Percentiles rank a stretch among this genome's conserved stretches.
Evolutionary conservation across 768 basidiomycete species (phyloP).

Genomic region (Macrolepiota albuminosa): DNA sequence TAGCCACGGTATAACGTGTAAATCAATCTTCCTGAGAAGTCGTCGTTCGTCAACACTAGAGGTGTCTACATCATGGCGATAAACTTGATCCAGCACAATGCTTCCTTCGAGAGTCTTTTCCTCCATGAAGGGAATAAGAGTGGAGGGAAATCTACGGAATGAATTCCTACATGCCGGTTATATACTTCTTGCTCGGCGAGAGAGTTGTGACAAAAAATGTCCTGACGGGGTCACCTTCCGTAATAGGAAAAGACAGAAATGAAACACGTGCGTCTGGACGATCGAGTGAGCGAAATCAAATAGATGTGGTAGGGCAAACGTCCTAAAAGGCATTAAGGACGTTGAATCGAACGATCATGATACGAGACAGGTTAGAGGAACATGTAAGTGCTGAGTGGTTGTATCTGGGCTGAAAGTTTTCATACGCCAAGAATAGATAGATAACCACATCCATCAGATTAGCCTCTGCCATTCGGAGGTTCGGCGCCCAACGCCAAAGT

Average conservation of each 20-base stretch:
- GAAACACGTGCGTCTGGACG: neutral
- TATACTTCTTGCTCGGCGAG: conserved; percentile 14
- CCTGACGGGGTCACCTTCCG: conserved; percentile 15
- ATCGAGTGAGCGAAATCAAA: neutral
- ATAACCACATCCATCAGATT: neutral
- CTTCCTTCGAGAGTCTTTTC: conserved; percentile 15
- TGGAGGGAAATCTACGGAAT: conserved; percentile 9
- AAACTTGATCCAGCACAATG: conserved; percentile 25
- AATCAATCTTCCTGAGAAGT: conserved; percentile 57
- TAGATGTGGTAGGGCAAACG: neutral
- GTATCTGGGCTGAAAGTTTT: neutral
- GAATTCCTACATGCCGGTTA: conserved; percentile 6
- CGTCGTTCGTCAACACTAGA: conserved; percentile 49
- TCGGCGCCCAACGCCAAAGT: neutral
- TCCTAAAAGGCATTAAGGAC: neutral
- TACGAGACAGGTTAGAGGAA: neutral
- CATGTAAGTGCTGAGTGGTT: neutral
- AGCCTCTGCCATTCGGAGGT: neutral
- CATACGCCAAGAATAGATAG: neutral
- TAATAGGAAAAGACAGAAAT: conserved; percentile 11
- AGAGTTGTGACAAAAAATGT: conserved; percentile 13
- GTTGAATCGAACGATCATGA: neutral
- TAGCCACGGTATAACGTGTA: conserved; percentile 72
- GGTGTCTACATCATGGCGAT: conserved; percentile 48
- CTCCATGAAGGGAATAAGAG: conserved; percentile 13